phyloP scores from a whole-genome alignment of 768 basidiomycete genomes.

The Nidularia sp. region DNA sequence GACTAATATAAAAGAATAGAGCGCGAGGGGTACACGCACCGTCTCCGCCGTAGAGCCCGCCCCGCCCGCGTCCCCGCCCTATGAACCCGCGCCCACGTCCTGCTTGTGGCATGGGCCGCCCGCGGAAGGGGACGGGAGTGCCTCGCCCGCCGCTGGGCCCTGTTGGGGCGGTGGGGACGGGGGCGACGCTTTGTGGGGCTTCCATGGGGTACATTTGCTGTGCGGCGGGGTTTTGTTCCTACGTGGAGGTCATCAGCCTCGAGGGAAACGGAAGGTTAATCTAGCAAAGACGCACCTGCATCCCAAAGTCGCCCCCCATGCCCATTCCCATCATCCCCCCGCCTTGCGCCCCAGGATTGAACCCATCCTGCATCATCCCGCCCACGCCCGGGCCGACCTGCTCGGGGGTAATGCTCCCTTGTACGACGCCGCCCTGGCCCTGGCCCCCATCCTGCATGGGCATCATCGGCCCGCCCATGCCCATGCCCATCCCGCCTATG shows the following conservation, averaged over 20 bases:
- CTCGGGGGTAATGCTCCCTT: constrained; percentile 35
- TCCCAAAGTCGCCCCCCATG: constrained; percentile 64
- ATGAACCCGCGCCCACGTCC: constrained; percentile 40
- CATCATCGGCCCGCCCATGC: constrained; percentile 58
- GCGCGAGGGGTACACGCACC: constrained; percentile 18
- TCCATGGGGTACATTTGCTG: constrained; percentile 75
- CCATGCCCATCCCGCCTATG: constrained; percentile 61
- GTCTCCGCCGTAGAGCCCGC: constrained; percentile 35
- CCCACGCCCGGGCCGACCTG: constrained; percentile 29
- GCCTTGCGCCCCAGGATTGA: constrained; percentile 36
- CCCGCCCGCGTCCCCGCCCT: constrained; percentile 37
- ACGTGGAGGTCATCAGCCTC: not conserved
- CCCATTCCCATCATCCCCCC: constrained; percentile 67
- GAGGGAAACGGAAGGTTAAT: constrained; percentile 17
- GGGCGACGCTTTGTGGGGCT: constrained; percentile 36
- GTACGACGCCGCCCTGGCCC: constrained; percentile 28
- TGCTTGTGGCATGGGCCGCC: constrained; percentile 30
- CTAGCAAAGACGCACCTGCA: constrained; percentile 56
- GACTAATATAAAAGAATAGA: not conserved
- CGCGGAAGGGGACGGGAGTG: constrained; percentile 30
- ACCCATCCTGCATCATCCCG: constrained; percentile 48
- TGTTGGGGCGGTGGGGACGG: constrained; percentile 31
- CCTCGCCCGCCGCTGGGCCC: constrained; percentile 20
- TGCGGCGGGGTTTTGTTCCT: constrained; percentile 60
- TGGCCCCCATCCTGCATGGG: constrained; percentile 40